Percentiles rank a stretch among this genome's conserved stretches.
Conservation (phyloP, 2,329 filamentous ascomycete species). For the Raffaelea albimanens region DNA sequence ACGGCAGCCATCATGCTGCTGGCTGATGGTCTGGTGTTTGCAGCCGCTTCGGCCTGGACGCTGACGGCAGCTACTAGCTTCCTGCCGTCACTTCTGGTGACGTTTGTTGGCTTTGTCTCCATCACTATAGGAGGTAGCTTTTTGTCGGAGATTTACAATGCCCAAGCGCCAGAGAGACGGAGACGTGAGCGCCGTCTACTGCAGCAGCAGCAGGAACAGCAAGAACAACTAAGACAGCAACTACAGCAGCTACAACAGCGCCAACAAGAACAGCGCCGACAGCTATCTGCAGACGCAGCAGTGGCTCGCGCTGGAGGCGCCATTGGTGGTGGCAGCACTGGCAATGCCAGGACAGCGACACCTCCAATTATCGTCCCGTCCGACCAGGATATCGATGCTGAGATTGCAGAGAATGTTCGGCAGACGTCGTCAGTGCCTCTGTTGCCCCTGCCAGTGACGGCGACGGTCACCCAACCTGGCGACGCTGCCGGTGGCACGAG, state of each 20-base stretch:
- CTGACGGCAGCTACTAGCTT: conserved; percentile 47
- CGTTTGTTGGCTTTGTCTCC: conserved; percentile 43
- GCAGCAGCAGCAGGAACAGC: conserved; percentile 16
- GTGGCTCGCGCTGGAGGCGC: no score
- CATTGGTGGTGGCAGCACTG: conserved; percentile 1
- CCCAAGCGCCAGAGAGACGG: conserved; percentile 49
- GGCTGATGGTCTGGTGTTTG: conserved; percentile 51
- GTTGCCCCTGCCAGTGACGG: conserved; percentile 15
- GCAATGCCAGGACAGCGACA: conserved; percentile 20
- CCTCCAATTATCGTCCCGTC: conserved; percentile 54
- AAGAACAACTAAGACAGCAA: background rate
- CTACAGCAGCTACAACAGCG: background rate
- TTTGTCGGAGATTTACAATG: conserved; percentile 48
- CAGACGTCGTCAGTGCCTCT: conserved; percentile 18
- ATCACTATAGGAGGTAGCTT: conserved; percentile 50
- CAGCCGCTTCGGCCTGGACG: conserved; percentile 44
- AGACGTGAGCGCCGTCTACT: conserved; percentile 24
- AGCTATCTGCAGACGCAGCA: background rate
- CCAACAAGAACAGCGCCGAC: background rate
- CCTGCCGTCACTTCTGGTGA: conserved; percentile 45
- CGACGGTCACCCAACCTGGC: conserved; percentile 21
- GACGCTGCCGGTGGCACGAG: conserved; percentile 10
- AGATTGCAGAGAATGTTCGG: conserved; percentile 35
- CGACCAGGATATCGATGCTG: conserved; percentile 54
- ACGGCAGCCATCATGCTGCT: conserved; percentile 53